Evolutionary conservation across 768 basidiomycete species (phyloP).

Genomic region (Suillus hirtellus): DNA sequence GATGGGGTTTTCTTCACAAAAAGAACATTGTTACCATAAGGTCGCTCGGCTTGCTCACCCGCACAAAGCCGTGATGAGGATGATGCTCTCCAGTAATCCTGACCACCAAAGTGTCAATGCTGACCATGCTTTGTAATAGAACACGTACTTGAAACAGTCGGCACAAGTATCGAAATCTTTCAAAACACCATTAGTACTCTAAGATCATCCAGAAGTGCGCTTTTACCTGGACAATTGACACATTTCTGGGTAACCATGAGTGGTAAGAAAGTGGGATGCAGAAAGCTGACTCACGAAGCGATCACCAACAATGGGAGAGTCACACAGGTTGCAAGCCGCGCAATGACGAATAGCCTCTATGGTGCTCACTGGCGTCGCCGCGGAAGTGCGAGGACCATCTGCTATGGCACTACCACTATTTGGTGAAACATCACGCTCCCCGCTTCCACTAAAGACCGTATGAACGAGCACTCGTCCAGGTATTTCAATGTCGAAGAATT

Average conservation of each 20-base stretch:
- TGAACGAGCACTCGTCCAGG: constrained; percentile 69
- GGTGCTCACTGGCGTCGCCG: neutral
- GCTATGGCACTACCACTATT: constrained; percentile 10
- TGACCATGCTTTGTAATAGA: neutral
- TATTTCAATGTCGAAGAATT: constrained; percentile 68
- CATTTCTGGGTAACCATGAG: constrained; percentile 63
- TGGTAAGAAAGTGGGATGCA: constrained; percentile 6
- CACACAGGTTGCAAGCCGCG: constrained; percentile 78
- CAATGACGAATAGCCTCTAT: constrained; percentile 47
- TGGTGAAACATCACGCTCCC: constrained; percentile 26
- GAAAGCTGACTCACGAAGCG: constrained; percentile 59
- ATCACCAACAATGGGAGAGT: constrained; percentile 64
- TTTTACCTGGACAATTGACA: constrained; percentile 56
- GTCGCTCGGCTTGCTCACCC: constrained; percentile 52
- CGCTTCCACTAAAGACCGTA: constrained; percentile 50
- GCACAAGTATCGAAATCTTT: constrained; percentile 77
- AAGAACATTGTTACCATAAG: constrained; percentile 51
- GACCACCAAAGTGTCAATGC: constrained; percentile 6
- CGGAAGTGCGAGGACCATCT: neutral
- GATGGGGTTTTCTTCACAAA: neutral
- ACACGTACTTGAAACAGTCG: constrained; percentile 62
- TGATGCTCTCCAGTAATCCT: constrained; percentile 75
- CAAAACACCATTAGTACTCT: constrained; percentile 11
- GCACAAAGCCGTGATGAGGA: constrained; percentile 74
- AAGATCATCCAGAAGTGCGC: neutral